Conservation (phyloP, 2,329 filamentous ascomycete species). For the Neurospora sp. region DNA sequence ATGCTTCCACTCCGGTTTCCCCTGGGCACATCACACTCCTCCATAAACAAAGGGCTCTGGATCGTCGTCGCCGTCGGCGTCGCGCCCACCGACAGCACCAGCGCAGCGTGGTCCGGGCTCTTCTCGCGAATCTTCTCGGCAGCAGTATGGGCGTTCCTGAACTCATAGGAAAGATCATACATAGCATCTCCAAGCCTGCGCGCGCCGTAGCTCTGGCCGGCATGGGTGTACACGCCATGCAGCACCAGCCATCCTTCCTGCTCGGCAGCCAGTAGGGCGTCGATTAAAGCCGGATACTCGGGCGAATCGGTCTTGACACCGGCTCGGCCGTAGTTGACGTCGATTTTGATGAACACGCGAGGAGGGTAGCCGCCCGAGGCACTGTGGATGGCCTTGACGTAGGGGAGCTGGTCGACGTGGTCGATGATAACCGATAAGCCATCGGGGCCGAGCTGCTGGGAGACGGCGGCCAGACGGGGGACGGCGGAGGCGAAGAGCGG, state of each 20-base stretch:
- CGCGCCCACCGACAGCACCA: slow-evolving; percentile 61
- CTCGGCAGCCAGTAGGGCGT: slow-evolving; percentile 33
- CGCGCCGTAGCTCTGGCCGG: slow-evolving; percentile 58
- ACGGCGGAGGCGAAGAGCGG: slow-evolving; percentile 54
- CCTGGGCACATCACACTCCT: slow-evolving; percentile 17
- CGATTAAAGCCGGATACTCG: slow-evolving; percentile 36
- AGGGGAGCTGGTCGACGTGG: slow-evolving; percentile 48
- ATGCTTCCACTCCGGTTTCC: slow-evolving; percentile 7
- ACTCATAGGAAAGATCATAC: slow-evolving; percentile 43
- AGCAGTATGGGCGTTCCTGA: slow-evolving; percentile 41
- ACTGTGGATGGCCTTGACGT: slow-evolving; percentile 32
- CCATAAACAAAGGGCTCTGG: slow-evolving; percentile 35
- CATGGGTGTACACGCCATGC: slow-evolving; percentile 62
- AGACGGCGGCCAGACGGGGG: slow-evolving; percentile 47
- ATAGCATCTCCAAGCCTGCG: slow-evolving; percentile 46
- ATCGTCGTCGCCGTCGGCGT: slow-evolving; percentile 63
- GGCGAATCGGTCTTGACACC: slow-evolving; percentile 47
- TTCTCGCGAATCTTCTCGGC: slow-evolving; percentile 27
- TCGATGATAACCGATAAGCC: slow-evolving; percentile 60
- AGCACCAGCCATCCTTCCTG: slow-evolving; percentile 31
- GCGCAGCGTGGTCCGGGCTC: slow-evolving; percentile 18
- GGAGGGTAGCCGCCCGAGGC: slow-evolving; percentile 33
- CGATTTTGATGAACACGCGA: slow-evolving; percentile 61
- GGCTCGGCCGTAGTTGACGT: slow-evolving; percentile 62
- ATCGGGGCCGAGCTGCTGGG: slow-evolving; percentile 41